phyloP scores from a whole-genome alignment of 306 rosid genomes.

The Cotoneaster glaucophyllus region DNA sequence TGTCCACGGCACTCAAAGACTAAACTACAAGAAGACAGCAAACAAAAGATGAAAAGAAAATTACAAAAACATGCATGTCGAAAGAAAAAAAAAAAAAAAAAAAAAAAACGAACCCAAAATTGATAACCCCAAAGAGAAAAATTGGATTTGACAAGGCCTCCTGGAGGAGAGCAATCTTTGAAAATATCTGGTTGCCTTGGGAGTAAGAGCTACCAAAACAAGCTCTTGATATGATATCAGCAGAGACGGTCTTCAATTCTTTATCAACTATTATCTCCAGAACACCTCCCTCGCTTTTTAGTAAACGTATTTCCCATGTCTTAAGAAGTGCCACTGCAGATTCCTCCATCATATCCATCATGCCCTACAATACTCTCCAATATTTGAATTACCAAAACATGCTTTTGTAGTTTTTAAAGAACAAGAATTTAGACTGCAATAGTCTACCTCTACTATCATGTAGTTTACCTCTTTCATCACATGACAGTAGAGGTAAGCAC shows the following conservation, averaged over 20 bases:
- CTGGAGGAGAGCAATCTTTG: not conserved
- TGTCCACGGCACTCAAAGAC: not conserved
- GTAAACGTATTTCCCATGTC: not conserved
- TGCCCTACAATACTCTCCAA: not conserved
- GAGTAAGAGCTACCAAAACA: slow-evolving; percentile 1
- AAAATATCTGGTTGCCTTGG: not conserved
- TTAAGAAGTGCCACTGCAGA: not conserved
- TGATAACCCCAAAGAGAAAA: not conserved
- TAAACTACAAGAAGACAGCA: not conserved
- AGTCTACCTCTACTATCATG: no score
- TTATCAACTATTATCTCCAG: not conserved
- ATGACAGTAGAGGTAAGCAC: not conserved
- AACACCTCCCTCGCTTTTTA: not conserved
- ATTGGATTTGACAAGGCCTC: not conserved
- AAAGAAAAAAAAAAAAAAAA: not conserved
- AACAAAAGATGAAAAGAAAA: not conserved
- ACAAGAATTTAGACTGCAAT: not conserved
- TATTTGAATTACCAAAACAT: not conserved
- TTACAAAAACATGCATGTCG: not conserved
- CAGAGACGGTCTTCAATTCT: not conserved
- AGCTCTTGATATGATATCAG: slow-evolving; percentile 5
- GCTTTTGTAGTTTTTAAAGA: no score
- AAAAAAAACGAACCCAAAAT: not conserved
- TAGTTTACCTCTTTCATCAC: not conserved
- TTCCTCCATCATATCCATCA: not conserved